Base-by-base conservation (phyloP, 352 stramenopile species). In the Phytopythium oedochilum region DNA sequence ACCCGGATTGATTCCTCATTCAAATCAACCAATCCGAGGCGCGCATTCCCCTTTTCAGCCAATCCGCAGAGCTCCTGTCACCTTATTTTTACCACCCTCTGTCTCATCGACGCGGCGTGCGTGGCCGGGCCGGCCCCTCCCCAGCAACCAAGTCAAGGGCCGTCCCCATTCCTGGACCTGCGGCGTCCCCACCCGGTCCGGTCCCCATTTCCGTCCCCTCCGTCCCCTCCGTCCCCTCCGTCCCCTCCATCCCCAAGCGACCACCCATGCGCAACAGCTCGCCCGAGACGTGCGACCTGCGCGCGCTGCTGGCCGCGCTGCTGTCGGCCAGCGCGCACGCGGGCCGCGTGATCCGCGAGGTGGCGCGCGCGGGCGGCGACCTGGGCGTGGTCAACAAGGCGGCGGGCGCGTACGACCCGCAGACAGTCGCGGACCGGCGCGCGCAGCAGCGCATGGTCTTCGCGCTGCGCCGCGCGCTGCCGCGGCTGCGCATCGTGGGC, bases 371-470 rank as follows among this genome's bases (percentile, higher is more conserved):
- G 28, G 71, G 74, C 38, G 61, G 68, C 28, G 71, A 81, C 34
- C 73, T 92, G 31, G 70, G 70, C 20, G 64, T 88, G 51, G 76
- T 92, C 63, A 92, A 88, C 73, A 92, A 92, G 61, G 71, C 78
- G 40, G 81, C 83, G 50, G 73, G 71, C 53, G 69, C 72, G 44
- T 92, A 86, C 64, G 82, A 92, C 56, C 82, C 82, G 53, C 82
- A 92, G 68, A 92, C 82, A 58, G 61, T 89, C 28, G 82, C 82
- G 2, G 82, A 92, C 54, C 79, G 78, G 12, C 82, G 82, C 51
- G 78, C 78, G 26, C 82, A 92, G 63, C 78, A 89, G 68, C 76
- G 82, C 18, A 87, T 89, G 49, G 57, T 88, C 28, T 52, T 80
- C 44, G 74, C 82, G 12, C 62, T 92, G 49, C 78, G 76, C 22